These are phyloP conservation scores for Cubamyces sp. DNA, from an alignment of 768 basidiomycete genomes.

Conservation along the genomic window DNA sequence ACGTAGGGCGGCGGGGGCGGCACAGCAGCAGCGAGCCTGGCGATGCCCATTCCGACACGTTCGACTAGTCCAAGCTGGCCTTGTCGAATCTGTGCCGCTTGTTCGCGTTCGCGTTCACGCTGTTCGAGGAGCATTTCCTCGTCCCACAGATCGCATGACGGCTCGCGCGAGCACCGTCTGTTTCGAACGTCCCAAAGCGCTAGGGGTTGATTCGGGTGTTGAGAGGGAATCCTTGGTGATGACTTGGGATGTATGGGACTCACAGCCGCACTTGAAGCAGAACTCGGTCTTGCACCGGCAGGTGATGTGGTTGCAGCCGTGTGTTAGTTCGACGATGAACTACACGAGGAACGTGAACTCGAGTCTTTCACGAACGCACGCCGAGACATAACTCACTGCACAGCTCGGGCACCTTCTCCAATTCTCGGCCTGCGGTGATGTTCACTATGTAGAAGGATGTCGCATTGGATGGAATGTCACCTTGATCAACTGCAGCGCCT, in stretches of 20 bases:
- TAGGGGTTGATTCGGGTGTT: neutral
- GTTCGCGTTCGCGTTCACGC: conserved; percentile 35
- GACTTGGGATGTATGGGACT: conserved; percentile 8
- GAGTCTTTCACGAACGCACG: no score
- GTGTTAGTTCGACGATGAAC: conserved; percentile 32
- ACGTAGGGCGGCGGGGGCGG: conserved; percentile 13
- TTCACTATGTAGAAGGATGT: neutral
- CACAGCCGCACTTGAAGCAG: conserved; percentile 46
- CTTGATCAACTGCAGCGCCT: conserved; percentile 40
- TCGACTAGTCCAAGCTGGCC: neutral
- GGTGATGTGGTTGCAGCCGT: conserved; percentile 44
- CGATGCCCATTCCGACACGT: neutral
- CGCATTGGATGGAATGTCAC: conserved; percentile 20
- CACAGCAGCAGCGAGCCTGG: neutral
- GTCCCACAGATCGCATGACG: conserved; percentile 44
- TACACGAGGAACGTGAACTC: neutral
- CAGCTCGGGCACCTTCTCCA: conserved; percentile 45
- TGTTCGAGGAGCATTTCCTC: conserved; percentile 42
- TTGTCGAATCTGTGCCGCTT: neutral
- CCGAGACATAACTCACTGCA: conserved; percentile 25
- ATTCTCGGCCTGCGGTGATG: conserved; percentile 36
- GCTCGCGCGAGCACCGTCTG: conserved; percentile 36
- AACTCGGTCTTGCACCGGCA: conserved; percentile 44
- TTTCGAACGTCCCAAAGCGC: conserved; percentile 33
- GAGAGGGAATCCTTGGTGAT: neutral